phyloP scores from a whole-genome alignment of 805 yeast species.

The Saccharomyces jurei region DNA sequence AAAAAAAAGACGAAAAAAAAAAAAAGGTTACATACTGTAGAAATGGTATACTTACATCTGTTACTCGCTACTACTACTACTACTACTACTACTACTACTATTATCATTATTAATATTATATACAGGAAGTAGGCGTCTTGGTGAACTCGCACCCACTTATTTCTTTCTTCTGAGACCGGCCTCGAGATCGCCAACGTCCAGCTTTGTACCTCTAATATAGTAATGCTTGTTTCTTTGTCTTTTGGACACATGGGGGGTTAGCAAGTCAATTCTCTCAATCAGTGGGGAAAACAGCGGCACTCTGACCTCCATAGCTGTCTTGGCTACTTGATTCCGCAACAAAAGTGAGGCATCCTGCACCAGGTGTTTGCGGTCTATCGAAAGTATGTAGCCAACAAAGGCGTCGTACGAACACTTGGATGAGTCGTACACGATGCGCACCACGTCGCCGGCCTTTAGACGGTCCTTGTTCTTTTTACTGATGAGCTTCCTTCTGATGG shows the following conservation, averaged over 20 bases:
- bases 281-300: conserved; percentile 76
- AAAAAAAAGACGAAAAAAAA: background rate
- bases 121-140: background rate
- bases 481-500: conserved; percentile 53
- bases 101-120: background rate
- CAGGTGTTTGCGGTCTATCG: conserved; percentile 61
- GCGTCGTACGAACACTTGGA: conserved; percentile 47
- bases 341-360: conserved; percentile 58
- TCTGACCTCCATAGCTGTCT: conserved; percentile 78
- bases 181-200: conserved; percentile 70
- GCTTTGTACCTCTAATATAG: conserved; percentile 73
- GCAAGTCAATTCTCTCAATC: conserved; percentile 65
- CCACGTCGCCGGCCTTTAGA: conserved; percentile 73
- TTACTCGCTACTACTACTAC: no score
- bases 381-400: conserved; percentile 72
- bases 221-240: conserved; percentile 79
- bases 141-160: conserved; percentile 1
- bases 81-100: no score
- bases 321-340: conserved; percentile 72
- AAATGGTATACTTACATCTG: background rate
- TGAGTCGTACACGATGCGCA: conserved; percentile 62
- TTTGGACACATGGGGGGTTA: conserved; percentile 54
- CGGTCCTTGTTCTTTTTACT: conserved; percentile 38
- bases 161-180: conserved; percentile 31
- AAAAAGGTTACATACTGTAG: background rate